Percentiles rank a stretch among this genome's conserved stretches.
phyloP scores from a whole-genome alignment of 192 early-diverging fungal genomes.

The Coemansia sp. region DNA sequence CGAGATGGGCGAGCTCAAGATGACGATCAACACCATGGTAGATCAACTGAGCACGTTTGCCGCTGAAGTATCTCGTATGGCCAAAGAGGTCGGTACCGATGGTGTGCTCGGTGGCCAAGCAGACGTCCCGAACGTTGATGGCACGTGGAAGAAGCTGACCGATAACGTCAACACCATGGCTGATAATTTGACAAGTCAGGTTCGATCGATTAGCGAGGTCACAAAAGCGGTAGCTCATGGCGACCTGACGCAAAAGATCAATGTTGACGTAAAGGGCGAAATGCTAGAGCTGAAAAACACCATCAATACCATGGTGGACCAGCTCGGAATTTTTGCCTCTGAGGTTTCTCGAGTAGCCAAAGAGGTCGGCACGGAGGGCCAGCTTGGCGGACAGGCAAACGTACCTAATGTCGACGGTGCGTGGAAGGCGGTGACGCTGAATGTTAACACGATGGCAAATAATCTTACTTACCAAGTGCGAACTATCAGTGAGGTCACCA shows the following conservation, averaged over 20 bases:
- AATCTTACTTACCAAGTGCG: constrained; percentile 70
- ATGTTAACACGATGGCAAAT: constrained; percentile 69
- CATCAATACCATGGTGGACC: constrained; percentile 67
- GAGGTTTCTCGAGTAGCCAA: constrained; percentile 62
- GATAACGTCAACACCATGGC: constrained; percentile 63
- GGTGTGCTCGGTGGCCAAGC: constrained; percentile 68
- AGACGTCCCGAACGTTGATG: constrained; percentile 55
- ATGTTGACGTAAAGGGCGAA: constrained; percentile 60
- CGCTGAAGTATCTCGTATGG: constrained; percentile 62
- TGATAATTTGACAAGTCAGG: constrained; percentile 59
- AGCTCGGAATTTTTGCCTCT: constrained; percentile 46
- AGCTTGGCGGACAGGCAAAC: constrained; percentile 63
- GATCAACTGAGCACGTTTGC: constrained; percentile 65
- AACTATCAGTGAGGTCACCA: not conserved
- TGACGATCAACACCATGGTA: constrained; percentile 66
- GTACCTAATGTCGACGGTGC: constrained; percentile 63
- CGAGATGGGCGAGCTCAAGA: constrained; percentile 63
- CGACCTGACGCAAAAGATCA: constrained; percentile 62
- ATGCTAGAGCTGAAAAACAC: constrained; percentile 66
- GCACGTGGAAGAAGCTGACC: constrained; percentile 59
- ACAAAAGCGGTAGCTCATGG: constrained; percentile 71
- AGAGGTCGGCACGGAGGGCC: constrained; percentile 69
- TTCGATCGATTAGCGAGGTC: constrained; percentile 66
- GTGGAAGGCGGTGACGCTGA: constrained; percentile 68
- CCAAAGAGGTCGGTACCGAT: constrained; percentile 66